Evolutionary conservation across 2,329 filamentous ascomycete genomes (phyloP).

Genomic region (Knoxdaviesia capensis): DNA sequence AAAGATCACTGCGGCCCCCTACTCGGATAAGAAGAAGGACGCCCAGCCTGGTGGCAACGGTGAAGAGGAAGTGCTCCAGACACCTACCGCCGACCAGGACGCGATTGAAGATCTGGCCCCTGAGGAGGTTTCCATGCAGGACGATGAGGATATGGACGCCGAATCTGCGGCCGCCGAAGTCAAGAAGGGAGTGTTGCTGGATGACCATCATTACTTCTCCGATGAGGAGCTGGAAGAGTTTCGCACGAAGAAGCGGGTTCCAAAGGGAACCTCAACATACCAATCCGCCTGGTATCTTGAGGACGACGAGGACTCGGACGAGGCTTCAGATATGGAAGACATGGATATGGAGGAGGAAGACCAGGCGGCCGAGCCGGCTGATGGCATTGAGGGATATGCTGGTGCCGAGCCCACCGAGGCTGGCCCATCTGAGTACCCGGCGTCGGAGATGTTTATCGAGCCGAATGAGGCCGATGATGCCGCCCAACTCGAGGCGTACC

Average conservation of each 20-base stretch:
- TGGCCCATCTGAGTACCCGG: conserved; percentile 73
- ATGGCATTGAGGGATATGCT: conserved; percentile 55
- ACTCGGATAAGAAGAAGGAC: conserved; percentile 48
- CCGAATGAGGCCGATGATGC: conserved; percentile 67
- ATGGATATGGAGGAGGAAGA: conserved; percentile 39
- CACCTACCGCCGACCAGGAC: conserved; percentile 62
- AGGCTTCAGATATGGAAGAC: conserved; percentile 56
- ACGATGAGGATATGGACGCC: conserved; percentile 32
- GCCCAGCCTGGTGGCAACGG: conserved; percentile 54
- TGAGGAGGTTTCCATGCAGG: conserved; percentile 59
- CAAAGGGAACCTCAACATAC: conserved; percentile 82
- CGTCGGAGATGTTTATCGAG: conserved; percentile 78
- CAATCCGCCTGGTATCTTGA: conserved; percentile 86
- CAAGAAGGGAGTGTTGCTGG: conserved; percentile 76
- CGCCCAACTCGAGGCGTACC: conserved; percentile 62
- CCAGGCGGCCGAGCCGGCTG: conserved; percentile 48
- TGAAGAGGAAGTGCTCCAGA: conserved; percentile 40
- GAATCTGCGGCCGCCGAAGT: conserved; percentile 16
- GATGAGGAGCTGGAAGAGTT: conserved; percentile 54
- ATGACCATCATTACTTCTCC: conserved; percentile 96
- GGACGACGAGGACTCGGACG: conserved; percentile 60
- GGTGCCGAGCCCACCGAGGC: conserved; percentile 52
- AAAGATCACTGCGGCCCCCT: conserved; percentile 62
- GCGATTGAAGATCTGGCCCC: conserved; percentile 69
- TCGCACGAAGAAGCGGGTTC: conserved; percentile 50